Evolutionary conservation across 345 rosid species (phyloP), one percentile per base, ranked within the genome.

Genomic region (Aquilaria malaccensis): DNA sequence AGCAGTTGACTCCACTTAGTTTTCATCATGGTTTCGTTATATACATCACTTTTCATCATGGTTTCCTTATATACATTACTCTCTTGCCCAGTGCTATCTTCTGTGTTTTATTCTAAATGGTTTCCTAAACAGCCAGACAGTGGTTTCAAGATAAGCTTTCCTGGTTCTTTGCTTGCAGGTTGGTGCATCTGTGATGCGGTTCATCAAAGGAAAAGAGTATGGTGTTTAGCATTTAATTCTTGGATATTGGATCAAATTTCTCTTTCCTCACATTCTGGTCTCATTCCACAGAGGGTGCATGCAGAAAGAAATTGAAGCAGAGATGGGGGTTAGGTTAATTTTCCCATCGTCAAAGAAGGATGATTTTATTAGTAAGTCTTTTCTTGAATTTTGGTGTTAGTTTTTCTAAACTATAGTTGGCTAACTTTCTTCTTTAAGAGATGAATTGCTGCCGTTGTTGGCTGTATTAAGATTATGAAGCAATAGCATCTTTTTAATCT

Each of bases 191-290:
- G 75, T 90, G 52, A 64, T 94, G 66, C 85, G 69, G 62, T 94
- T 88, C 61, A 56, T 90, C 70, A 72, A 66, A 75, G 97, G 95
- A 72, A 84, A 76, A 83, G 78, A 82, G 97, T 94, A 84, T 59
- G 85, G 52, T 22, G 65, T 66, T 67, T 61, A 43, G 50, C 72
- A 57, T 67, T 7, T 64, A 52, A 29, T 46, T 51, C 54, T 64
- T 72, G 58, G 11, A 33, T 22, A 49, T 56, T 33, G 45, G 56
- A 61, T 75, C 58, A 43, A 43, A 13, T 58, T 47, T 54, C 30
- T 59, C n/a, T 60, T 64, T 52, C 31, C 67, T 73, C 62, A 65
- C 50, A 48, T 30, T 67, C 62, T 47, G 22, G 33, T 64, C 58
- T 70, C 72, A 55, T 59, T 72, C 29, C 49, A 55, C 74, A 94